Conservation (phyloP, 2,329 filamentous ascomycete genomes). For the Trichoderma harzianum region DNA sequence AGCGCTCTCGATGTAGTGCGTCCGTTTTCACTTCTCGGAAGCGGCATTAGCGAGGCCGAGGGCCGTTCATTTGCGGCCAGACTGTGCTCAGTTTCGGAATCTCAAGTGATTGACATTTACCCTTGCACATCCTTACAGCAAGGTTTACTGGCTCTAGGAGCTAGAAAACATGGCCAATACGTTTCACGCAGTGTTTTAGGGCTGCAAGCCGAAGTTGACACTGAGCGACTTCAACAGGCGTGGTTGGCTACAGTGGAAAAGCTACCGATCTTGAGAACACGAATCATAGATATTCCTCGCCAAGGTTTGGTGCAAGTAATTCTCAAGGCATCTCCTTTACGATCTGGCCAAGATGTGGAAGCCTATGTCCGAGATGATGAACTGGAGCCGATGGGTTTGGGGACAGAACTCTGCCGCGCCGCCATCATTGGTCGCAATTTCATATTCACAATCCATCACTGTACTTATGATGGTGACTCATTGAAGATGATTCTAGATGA, state of each 20-base stretch:
- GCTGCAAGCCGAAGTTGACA: background rate
- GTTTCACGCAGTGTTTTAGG: conserved; percentile 7
- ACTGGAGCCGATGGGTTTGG: conserved; percentile 10
- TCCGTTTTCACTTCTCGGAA: background rate
- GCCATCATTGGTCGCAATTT: conserved; percentile 6
- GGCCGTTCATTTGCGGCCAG: background rate
- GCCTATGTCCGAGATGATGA: background rate
- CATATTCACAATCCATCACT: conserved; percentile 15
- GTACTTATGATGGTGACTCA: conserved; percentile 4
- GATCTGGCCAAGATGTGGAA: background rate
- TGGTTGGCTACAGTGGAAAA: conserved; percentile 6
- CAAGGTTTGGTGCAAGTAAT: conserved; percentile 8
- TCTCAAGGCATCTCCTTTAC: background rate
- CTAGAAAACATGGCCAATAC: background rate
- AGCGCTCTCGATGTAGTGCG: background rate
- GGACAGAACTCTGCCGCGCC: background rate
- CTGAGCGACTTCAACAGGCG: background rate
- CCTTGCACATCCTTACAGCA: conserved; percentile 12
- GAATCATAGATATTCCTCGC: conserved; percentile 3
- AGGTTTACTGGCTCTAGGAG: conserved; percentile 1
- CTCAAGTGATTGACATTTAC: background rate
- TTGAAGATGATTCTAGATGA: conserved; percentile 6
- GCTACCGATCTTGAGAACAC: conserved; percentile 2
- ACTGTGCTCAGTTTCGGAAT: background rate
- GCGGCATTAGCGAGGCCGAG: background rate